Base-by-base conservation (phyloP, 371 early-diverging fungal genomes). In the Syncephalastrum sp. region DNA sequence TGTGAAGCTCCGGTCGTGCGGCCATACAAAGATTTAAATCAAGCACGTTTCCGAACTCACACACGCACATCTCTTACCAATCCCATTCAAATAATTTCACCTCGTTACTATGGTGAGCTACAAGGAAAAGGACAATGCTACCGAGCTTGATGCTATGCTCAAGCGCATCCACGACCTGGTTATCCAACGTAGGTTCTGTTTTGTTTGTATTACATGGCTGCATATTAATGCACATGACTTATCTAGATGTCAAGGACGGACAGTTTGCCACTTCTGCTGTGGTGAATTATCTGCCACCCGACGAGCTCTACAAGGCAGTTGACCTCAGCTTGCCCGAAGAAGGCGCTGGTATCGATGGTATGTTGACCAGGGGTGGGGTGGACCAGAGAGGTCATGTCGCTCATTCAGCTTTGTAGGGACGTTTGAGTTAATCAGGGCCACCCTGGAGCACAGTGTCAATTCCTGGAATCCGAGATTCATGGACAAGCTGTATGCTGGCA, bases 401-500 rank as follows among this genome's bases (percentile, higher is more conserved):
- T 33, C 13, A 5, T 51, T 48, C 16, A 2, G 16, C 29, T n/a
- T 7, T 19, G 14, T 53, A 83, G 82, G 72, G 14, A 77, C 80
- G 14, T 83, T 86, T 60, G 71, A 75, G 8, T 61, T 77, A 27
- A 74, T 87, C 61, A 71, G 79, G 29, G 70, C 77, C 33, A 76
- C 84, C 1, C 53, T 88, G 19, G 49, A 69, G 29, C 76, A 79
- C 61, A 86, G 82, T 61, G 83, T 86, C 50, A 81, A 85, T 61
- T 67, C 82, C n/a, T 89, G 88, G 85, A 86, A 88, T 68, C 87
- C 89, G 10, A 66, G 87, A 16, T 94, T 93, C 60, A 75, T 93
- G 78, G 93, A 92, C 69, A 94, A 93, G 61, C 72, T 94, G 7
- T 94, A 93, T 61, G 84, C 95, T 8, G 86, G 90, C 3, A 83